A percentile compares a stretch with the other conserved stretches of the same genome.
These are phyloP conservation scores for Sanghuangporus weigelae DNA, from an alignment of 1,284 basidiomycete genomes.

Conservation along the genomic window DNA sequence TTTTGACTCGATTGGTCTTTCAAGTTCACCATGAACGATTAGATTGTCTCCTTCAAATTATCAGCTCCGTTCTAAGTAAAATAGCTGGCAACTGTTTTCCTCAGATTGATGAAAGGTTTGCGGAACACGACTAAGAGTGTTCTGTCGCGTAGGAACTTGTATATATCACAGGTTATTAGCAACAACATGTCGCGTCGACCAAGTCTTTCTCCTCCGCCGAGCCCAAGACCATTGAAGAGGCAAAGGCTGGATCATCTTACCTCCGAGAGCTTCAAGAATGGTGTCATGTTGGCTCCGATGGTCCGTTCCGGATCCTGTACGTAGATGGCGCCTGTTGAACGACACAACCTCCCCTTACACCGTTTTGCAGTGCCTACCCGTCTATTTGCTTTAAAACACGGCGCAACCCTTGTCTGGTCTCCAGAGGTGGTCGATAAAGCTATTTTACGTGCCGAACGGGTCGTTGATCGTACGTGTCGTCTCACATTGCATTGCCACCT, in stretches of 20 bases:
- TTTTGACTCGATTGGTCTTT: neutral
- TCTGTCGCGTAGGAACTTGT: conserved; percentile 5
- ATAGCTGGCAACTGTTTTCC: neutral
- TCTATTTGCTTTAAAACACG: conserved; percentile 86
- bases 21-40: neutral
- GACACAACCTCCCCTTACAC: neutral
- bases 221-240: conserved; percentile 45
- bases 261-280: conserved; percentile 68
- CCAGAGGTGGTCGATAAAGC: conserved; percentile 97
- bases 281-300: conserved; percentile 91
- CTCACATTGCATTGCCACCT: neutral
- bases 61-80: neutral
- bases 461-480: conserved; percentile 71
- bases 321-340: conserved; percentile 27
- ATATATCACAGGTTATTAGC: conserved; percentile 1
- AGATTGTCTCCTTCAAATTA: neutral
- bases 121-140: neutral
- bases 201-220: conserved; percentile 34
- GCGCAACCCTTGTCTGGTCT: conserved; percentile 94
- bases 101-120: neutral
- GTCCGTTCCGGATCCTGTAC: conserved; percentile 86
- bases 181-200: conserved; percentile 12
- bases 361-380: conserved; percentile 66
- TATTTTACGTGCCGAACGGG: conserved; percentile 80
- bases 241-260: conserved; percentile 52